Percentiles rank a stretch among this genome's conserved stretches.
Conservation (phyloP, 176 grass and related monocot genomes). For the Juncus inflexus region DNA sequence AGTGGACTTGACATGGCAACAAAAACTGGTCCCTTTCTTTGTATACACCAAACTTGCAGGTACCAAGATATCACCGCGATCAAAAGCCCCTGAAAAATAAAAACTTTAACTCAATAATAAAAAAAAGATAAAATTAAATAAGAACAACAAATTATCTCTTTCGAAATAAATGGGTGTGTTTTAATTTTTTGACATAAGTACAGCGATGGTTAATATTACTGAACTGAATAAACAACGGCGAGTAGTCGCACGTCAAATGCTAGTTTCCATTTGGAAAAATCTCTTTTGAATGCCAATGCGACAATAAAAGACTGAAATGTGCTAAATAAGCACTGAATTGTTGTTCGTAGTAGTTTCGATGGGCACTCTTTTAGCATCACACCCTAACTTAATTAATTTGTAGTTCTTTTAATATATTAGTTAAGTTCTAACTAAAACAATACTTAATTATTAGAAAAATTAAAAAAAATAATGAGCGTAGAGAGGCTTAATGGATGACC, state of each 20-base stretch:
- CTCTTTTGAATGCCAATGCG: conserved; percentile 35
- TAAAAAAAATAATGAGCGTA: too few relatives aligned
- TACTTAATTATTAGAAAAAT: neutral
- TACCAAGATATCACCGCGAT: conserved; percentile 44
- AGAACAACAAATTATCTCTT: too few relatives aligned
- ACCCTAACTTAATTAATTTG: too few relatives aligned
- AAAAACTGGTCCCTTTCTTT: conserved; percentile 46
- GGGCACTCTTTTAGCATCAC: conserved; percentile 56
- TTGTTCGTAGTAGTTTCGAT: conserved; percentile 51
- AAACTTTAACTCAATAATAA: neutral
- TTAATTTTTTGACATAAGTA: too few relatives aligned
- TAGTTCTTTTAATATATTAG: too few relatives aligned
- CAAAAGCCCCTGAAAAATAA: conserved; percentile 34
- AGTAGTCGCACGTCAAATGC: conserved; percentile 40
- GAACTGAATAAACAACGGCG: conserved; percentile 31
- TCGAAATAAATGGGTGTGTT: too few relatives aligned
- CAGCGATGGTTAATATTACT: too few relatives aligned
- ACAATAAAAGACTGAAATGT: conserved; percentile 37
- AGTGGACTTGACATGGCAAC: conserved; percentile 36
- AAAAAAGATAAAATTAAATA: conserved; percentile 18
- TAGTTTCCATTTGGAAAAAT: conserved; percentile 49
- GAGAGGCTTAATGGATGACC: conserved; percentile 23
- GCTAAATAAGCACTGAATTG: conserved; percentile 40
- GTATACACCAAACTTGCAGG: conserved; percentile 51
- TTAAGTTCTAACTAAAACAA: too few relatives aligned